Evolutionary conservation across 2,329 filamentous ascomycete species (phyloP).

Genomic region (Cadophora sp.): DNA sequence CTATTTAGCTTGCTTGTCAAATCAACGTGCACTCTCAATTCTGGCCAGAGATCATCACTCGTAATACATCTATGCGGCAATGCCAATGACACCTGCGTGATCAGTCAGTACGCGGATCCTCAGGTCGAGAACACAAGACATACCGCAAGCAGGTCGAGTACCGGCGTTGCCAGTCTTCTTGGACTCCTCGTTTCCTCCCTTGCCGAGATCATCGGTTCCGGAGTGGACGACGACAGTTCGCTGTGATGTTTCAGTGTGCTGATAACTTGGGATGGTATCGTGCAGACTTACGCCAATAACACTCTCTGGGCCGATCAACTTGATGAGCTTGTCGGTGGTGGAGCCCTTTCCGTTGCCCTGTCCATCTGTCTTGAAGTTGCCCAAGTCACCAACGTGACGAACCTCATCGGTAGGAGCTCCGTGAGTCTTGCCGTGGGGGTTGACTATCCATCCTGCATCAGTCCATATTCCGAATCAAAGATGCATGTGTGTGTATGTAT

Average conservation of each 20-base stretch:
- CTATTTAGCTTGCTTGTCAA: slow-evolving; percentile 12
- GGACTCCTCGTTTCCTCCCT: slow-evolving; percentile 90
- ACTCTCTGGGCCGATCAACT: slow-evolving; percentile 95
- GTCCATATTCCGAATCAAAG: slow-evolving; percentile 6
- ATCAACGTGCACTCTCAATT: slow-evolving; percentile 4
- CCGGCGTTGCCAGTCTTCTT: slow-evolving; percentile 99
- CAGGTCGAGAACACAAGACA: slow-evolving; percentile 42
- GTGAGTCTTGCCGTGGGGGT: slow-evolving; percentile 92
- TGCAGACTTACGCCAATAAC: slow-evolving; percentile 78
- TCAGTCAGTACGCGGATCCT: slow-evolving; percentile 24
- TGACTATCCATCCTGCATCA: slow-evolving; percentile 67
- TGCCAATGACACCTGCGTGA: slow-evolving; percentile 81
- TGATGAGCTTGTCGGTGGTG: slow-evolving; percentile 81
- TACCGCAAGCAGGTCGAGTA: slow-evolving; percentile 91
- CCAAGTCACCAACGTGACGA: slow-evolving; percentile 96
- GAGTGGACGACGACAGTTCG: slow-evolving; percentile 94
- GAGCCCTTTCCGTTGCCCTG: slow-evolving; percentile 90
- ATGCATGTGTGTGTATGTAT: slow-evolving; percentile 10
- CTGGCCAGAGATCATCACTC: not conserved
- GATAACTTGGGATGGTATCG: not conserved
- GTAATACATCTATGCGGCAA: slow-evolving; percentile 66
- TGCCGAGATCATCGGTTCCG: slow-evolving; percentile 96
- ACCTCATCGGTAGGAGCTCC: slow-evolving; percentile 82
- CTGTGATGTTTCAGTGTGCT: slow-evolving; percentile 52
- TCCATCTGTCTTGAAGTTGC: slow-evolving; percentile 94